These are phyloP conservation scores for Rhexocercosporidium sp. DNA, from an alignment of 2,329 filamentous ascomycete species.

Conservation along the genomic window DNA sequence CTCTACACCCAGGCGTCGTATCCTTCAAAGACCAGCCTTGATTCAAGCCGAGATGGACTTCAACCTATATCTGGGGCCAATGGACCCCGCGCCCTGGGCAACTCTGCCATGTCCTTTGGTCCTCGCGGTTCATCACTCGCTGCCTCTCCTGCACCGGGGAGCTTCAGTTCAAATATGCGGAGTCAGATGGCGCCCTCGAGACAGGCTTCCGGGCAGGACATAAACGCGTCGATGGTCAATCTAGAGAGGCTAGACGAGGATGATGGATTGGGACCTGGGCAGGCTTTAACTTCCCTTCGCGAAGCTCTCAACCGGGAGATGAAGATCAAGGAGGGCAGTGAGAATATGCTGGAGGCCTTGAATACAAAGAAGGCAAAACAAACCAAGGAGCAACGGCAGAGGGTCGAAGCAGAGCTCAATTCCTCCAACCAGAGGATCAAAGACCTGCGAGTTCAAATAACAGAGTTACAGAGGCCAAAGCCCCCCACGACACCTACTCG, in stretches of 20 bases:
- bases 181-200: constrained; percentile 69
- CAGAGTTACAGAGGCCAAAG: constrained; percentile 61
- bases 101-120: constrained; percentile 65
- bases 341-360: constrained; percentile 95
- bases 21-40: constrained; percentile 47
- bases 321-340: constrained; percentile 97
- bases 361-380: constrained; percentile 96
- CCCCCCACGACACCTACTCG: constrained; percentile 53
- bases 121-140: constrained; percentile 73
- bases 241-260: constrained; percentile 69
- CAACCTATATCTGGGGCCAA: constrained; percentile 52
- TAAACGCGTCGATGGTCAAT: constrained; percentile 53
- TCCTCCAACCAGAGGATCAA: constrained; percentile 79
- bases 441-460: constrained; percentile 64
- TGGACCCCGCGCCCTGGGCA: constrained; percentile 55
- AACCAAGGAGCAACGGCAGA: constrained; percentile 80
- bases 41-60: constrained; percentile 61
- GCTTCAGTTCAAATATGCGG: constrained; percentile 87
- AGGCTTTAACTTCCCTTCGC: constrained; percentile 75
- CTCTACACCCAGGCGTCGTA: constrained; percentile 50
- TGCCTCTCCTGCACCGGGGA: constrained; percentile 74
- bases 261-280: constrained; percentile 65
- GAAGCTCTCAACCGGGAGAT: constrained; percentile 92
- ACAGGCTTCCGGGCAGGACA: constrained; percentile 63
- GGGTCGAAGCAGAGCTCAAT: constrained; percentile 87